Conservation (phyloP, 2,329 filamentous ascomycete genomes). For the Septoria petroselini region DNA sequence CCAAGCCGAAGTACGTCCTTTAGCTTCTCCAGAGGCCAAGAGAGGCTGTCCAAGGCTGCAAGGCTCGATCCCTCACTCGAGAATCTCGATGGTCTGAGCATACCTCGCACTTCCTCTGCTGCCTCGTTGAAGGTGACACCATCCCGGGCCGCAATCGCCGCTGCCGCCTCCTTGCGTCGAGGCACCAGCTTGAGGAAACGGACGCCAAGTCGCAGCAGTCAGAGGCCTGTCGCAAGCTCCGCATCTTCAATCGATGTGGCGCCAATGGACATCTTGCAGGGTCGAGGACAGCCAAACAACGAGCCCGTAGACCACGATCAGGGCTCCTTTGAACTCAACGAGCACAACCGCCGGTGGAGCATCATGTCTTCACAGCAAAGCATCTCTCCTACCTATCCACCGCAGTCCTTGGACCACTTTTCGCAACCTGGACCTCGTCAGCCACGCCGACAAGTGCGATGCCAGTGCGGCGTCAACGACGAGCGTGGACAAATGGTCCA, state of each 20-base stretch:
- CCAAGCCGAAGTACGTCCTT: constrained; percentile 35
- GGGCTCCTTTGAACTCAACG: constrained; percentile 37
- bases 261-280: constrained; percentile 30
- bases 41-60: constrained; percentile 33
- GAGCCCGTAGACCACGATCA: constrained; percentile 18
- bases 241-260: constrained; percentile 32
- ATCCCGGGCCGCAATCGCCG: constrained; percentile 37
- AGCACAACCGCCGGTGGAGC: constrained; percentile 48
- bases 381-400: constrained; percentile 30
- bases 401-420: constrained; percentile 38
- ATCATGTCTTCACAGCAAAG: constrained; percentile 44
- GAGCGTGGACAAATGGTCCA: constrained; percentile 59
- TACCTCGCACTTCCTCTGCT: constrained; percentile 36
- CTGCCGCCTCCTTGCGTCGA: constrained; percentile 36
- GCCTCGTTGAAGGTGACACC: constrained; percentile 36
- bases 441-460: constrained; percentile 46
- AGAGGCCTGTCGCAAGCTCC: constrained; percentile 16
- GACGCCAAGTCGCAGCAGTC: constrained; percentile 24
- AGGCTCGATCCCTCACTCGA: constrained; percentile 38
- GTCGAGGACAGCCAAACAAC: constrained; percentile 20
- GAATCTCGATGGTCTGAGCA: constrained; percentile 35
- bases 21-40: constrained; percentile 31
- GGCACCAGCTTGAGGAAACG: constrained; percentile 35
- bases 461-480: constrained; percentile 55
- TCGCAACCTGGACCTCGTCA: constrained; percentile 36